phyloP scores from a whole-genome alignment of 768 basidiomycete species.

The Hericium coralloides region DNA sequence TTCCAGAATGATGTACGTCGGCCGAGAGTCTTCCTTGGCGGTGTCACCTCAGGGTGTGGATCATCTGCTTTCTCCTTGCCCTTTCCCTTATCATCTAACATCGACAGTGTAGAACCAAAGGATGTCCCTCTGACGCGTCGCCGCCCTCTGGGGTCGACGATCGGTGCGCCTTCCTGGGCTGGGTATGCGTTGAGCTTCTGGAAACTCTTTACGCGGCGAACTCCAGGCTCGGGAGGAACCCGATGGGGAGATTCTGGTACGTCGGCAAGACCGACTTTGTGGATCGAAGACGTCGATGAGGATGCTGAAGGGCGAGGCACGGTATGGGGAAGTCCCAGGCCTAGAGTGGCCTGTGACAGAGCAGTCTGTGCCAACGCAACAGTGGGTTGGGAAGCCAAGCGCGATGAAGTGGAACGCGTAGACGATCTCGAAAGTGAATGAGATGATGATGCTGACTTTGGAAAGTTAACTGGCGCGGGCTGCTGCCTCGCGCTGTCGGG shows the following conservation, averaged over 20 bases:
- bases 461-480: neutral
- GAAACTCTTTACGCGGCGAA: slow-evolving; percentile 49
- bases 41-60: slow-evolving; percentile 14
- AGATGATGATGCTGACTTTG: slow-evolving; percentile 13
- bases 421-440: slow-evolving; percentile 5
- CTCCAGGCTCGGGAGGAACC: neutral
- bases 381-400: slow-evolving; percentile 21
- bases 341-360: slow-evolving; percentile 49
- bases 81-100: slow-evolving; percentile 32
- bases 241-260: slow-evolving; percentile 25
- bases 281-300: slow-evolving; percentile 25
- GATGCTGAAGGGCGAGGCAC: slow-evolving; percentile 33
- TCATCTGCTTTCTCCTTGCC: slow-evolving; percentile 33
- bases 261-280: slow-evolving; percentile 40
- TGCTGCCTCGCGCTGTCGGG: neutral
- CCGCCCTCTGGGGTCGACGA: slow-evolving; percentile 15
- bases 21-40: slow-evolving; percentile 10
- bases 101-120: slow-evolving; percentile 36
- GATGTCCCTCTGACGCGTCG: slow-evolving; percentile 48
- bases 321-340: slow-evolving; percentile 48
- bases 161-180: slow-evolving; percentile 13
- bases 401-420: neutral
- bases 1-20: slow-evolving; percentile 15
- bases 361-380: slow-evolving; percentile 46
- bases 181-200: slow-evolving; percentile 28